These are phyloP conservation scores for Coleophoma crateriformis DNA, from an alignment of 2,329 filamentous ascomycete species.

Conservation along the genomic window DNA sequence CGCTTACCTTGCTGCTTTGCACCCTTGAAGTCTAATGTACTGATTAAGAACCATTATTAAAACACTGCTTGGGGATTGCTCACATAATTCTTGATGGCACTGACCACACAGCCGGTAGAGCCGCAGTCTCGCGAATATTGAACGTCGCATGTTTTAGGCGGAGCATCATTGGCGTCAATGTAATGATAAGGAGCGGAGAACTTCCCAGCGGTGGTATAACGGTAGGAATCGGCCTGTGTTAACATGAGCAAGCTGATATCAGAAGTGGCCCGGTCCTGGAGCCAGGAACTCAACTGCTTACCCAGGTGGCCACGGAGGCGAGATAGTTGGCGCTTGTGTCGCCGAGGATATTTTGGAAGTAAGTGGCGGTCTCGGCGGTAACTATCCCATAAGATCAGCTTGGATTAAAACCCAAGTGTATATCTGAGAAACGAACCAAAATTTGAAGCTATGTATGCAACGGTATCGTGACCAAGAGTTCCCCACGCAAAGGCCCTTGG, in stretches of 20 bases:
- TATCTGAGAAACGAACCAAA: constrained; percentile 29
- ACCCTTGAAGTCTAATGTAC: constrained; percentile 14
- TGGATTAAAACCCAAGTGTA: background rate
- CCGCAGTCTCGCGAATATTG: constrained; percentile 57
- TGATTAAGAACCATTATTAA: constrained; percentile 27
- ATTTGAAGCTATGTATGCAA: constrained; percentile 56
- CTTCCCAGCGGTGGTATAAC: constrained; percentile 56
- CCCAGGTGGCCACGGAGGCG: constrained; percentile 58
- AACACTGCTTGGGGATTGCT: background rate
- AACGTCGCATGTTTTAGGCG: constrained; percentile 51
- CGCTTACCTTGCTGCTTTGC: constrained; percentile 27
- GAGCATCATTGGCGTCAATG: constrained; percentile 61
- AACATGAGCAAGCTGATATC: background rate
- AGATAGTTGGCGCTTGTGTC: constrained; percentile 53
- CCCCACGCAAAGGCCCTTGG: constrained; percentile 19
- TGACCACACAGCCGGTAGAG: constrained; percentile 52
- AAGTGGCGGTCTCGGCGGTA: constrained; percentile 46
- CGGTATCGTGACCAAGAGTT: constrained; percentile 58
- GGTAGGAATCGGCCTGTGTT: constrained; percentile 44
- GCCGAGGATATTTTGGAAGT: constrained; percentile 51
- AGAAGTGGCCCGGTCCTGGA: background rate
- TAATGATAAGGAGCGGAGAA: constrained; percentile 61
- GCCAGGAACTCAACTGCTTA: constrained; percentile 1
- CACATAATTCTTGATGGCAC: constrained; percentile 24
- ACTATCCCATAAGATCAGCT: constrained; percentile 27